Evolutionary conservation across 2,329 filamentous ascomycete species (phyloP), one percentile per base, ranked within the genome.

Genomic region (Lasiodiplodia sp.): DNA sequence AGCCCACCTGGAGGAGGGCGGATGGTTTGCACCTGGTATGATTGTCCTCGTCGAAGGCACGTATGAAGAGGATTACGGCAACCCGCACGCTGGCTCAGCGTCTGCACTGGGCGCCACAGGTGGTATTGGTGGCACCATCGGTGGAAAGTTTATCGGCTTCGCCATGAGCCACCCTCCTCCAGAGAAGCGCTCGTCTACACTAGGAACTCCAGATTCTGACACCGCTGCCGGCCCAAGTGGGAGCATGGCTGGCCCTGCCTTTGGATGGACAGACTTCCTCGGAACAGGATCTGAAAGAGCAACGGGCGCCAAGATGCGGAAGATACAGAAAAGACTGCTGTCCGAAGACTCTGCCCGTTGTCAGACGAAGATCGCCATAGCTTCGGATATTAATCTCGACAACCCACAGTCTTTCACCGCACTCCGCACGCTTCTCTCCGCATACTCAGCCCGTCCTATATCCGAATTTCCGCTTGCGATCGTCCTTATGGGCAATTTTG

Each of bases 251-350:
- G 79, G 78, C 10, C 79, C 79, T 51, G 79, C 78, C 0, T 97
- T 98, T 76, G 96, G 96, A 53, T 99, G 96, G 94, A 94, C 97
- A 66, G 96, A 98, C 78, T 99, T 98, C 76, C 84, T 98, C 1
- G 96, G 95, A 6, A 88, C 96, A 1, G 95, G 95, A 44, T 97
- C 93, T 74, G 93, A 97, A 78, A 90, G 94, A 56, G 94, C 93
- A 7, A 88, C 91, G 0, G 94, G 95, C 0, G 79, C 87, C 1
- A 91, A 91, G 68, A 97, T 98, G 95, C 89, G 92, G 67, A 89
- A 87, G 69, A 85, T 97, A 0, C 92, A 97, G 76, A 84, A 88
- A 44, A 87, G 89, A 58, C 83, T 96, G 2, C 82, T 95, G 6
- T 78, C 75, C 47, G 73, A 70, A 44, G 75, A 68, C 67, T 73